Conservation (phyloP, 106 monocot genomes). For the Amphibolis antarctica region DNA sequence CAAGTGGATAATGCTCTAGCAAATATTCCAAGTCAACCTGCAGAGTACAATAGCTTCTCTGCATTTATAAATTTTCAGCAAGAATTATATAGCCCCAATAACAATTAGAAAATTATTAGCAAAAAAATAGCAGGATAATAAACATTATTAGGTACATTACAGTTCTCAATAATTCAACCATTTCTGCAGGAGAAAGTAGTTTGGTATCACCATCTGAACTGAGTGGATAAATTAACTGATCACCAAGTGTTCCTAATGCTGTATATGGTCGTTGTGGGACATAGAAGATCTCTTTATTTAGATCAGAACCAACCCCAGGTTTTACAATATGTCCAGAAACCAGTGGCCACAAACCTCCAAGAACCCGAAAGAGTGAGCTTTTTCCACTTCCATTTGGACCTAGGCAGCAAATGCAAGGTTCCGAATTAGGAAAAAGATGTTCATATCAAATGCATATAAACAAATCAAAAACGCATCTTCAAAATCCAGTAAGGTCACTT, state of each 20-base stretch:
- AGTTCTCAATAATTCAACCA: slow-evolving; percentile 89
- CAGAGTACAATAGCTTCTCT: slow-evolving; percentile 1
- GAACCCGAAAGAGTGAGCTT: slow-evolving; percentile 93
- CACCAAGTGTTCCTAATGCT: slow-evolving; percentile 94
- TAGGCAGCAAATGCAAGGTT: slow-evolving; percentile 50
- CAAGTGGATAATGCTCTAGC: slow-evolving; percentile 75
- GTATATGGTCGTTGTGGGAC: slow-evolving; percentile 96
- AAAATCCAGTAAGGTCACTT: too few relatives aligned
- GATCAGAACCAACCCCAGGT: slow-evolving; percentile 93
- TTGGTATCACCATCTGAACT: slow-evolving; percentile 65
- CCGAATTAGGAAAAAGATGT: slow-evolving; percentile 17
- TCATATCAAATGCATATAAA: too few relatives aligned
- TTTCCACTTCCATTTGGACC: slow-evolving; percentile 99
- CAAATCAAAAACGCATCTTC: too few relatives aligned
- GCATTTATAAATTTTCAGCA: too few relatives aligned
- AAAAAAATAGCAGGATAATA: not conserved
- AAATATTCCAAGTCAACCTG: slow-evolving; percentile 96
- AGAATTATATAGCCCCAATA: not conserved
- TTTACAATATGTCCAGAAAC: slow-evolving; percentile 80
- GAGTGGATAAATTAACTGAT: slow-evolving; percentile 92
- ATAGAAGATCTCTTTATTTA: slow-evolving; percentile 98
- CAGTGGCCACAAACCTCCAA: slow-evolving; percentile 97
- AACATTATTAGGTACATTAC: slow-evolving; percentile 19
- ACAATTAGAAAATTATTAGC: not conserved
- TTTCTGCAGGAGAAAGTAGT: slow-evolving; percentile 56